Conservation (phyloP, 148 eudicot species). For the Fagopyrum esculentum region DNA sequence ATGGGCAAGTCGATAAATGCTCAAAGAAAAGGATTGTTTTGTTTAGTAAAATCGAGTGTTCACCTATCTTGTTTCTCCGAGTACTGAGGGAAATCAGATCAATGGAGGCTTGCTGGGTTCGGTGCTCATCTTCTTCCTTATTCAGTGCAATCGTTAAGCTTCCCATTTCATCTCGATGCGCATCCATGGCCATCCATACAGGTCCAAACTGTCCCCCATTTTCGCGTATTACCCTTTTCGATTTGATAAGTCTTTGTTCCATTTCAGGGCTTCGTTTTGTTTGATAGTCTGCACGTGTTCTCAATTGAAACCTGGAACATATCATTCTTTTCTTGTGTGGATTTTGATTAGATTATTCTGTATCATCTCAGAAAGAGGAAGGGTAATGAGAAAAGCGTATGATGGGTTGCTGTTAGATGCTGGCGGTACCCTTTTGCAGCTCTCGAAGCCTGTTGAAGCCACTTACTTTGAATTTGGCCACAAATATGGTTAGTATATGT, state of each 20-base stretch:
- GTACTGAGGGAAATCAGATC: background rate
- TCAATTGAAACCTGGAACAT: background rate
- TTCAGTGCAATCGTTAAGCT: background rate
- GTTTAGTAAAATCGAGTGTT: too few species aligned
- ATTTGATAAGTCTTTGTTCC: background rate
- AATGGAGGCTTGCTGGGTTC: constrained; percentile 9
- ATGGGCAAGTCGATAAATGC: too few species aligned
- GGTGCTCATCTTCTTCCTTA: constrained; percentile 9
- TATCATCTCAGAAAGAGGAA: constrained; percentile 3
- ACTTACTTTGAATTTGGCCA: constrained; percentile 62
- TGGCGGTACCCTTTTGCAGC: constrained; percentile 91
- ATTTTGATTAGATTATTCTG: background rate
- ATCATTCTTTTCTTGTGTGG: background rate
- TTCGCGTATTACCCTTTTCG: background rate
- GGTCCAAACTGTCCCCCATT: constrained; percentile 22
- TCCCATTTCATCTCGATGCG: constrained; percentile 16
- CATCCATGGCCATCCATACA: constrained; percentile 31
- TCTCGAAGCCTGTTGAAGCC: constrained; percentile 72
- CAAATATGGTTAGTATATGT: constrained; percentile 52
- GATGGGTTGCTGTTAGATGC: constrained; percentile 94
- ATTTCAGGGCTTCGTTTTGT: background rate
- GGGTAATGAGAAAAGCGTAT: constrained; percentile 39
- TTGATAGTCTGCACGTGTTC: background rate
- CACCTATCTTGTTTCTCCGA: background rate
- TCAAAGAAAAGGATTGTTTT: too few species aligned